Conservation (phyloP, 495 filamentous ascomycete genomes). For the Lepidopterella palustris region DNA sequence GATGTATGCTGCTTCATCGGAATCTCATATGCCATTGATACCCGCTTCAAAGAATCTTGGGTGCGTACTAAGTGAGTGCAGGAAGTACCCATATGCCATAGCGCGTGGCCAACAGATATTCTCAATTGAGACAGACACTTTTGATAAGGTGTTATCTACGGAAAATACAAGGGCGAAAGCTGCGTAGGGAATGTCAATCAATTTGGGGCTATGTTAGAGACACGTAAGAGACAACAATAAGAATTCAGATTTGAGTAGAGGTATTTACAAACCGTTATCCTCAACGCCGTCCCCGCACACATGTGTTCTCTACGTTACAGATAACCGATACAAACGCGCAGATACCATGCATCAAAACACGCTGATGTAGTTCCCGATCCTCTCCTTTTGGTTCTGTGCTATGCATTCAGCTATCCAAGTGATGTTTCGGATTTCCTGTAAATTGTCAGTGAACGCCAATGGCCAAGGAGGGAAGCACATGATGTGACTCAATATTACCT, state of each 20-base stretch:
- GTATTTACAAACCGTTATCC: constrained; percentile 1
- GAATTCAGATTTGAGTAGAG: background rate
- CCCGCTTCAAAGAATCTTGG: too few species aligned
- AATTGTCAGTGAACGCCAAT: constrained; percentile 13
- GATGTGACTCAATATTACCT: constrained; percentile 59
- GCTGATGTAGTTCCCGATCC: constrained; percentile 97
- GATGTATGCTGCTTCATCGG: too few species aligned
- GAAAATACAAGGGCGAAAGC: too few species aligned
- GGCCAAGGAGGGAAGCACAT: background rate
- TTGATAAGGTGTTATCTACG: too few species aligned
- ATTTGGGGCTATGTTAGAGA: too few species aligned
- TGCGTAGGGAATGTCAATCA: too few species aligned
- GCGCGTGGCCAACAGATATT: too few species aligned
- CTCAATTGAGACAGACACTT: too few species aligned
- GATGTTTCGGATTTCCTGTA: constrained; percentile 95
- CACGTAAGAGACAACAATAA: too few species aligned
- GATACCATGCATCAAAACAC: constrained; percentile 56
- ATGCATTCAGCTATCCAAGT: constrained; percentile 99
- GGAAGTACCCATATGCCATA: too few species aligned
- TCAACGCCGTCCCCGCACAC: background rate
- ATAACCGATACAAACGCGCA: background rate
- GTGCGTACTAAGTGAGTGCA: too few species aligned
- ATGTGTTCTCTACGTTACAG: background rate
- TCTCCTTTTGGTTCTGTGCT: constrained; percentile 98
- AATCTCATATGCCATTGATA: too few species aligned